Conservation (phyloP, 2,329 filamentous ascomycete genomes). For the Trichophyton schoenleinii region DNA sequence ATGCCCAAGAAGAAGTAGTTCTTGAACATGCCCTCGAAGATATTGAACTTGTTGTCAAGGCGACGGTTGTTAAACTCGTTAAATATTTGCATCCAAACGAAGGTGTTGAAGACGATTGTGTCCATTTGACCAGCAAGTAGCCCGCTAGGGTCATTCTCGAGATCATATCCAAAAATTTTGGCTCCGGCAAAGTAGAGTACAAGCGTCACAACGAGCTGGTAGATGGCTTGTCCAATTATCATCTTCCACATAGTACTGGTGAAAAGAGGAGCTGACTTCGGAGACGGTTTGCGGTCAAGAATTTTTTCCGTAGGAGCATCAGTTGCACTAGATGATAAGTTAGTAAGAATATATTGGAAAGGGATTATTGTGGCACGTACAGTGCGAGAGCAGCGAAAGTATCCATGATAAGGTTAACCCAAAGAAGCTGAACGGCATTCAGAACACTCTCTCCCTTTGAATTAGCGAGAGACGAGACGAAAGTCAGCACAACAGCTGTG, state of each 20-base stretch:
- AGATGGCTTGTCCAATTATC: slow-evolving; percentile 86
- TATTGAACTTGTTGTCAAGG: slow-evolving; percentile 88
- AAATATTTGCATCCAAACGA: slow-evolving; percentile 99
- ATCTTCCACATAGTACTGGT: slow-evolving; percentile 98
- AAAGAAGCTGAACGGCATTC: slow-evolving; percentile 80
- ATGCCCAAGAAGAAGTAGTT: slow-evolving; percentile 88
- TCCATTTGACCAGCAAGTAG: slow-evolving; percentile 42
- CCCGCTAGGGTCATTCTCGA: slow-evolving; percentile 30
- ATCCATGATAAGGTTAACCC: slow-evolving; percentile 97
- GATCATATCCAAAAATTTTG: slow-evolving; percentile 48
- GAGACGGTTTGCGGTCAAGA: slow-evolving; percentile 64
- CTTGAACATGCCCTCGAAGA: slow-evolving; percentile 72
- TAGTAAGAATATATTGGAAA: not conserved
- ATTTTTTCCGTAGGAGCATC: slow-evolving; percentile 77
- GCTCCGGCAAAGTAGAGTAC: slow-evolving; percentile 65
- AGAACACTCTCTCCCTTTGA: slow-evolving; percentile 59
- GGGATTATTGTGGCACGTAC: slow-evolving; percentile 13
- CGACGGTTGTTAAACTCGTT: slow-evolving; percentile 96
- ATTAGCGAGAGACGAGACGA: slow-evolving; percentile 71
- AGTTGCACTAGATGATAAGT: slow-evolving; percentile 43
- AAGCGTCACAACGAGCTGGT: slow-evolving; percentile 69
- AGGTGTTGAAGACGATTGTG: slow-evolving; percentile 91
- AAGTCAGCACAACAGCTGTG: slow-evolving; percentile 75
- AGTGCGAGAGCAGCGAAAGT: slow-evolving; percentile 82
- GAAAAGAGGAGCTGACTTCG: slow-evolving; percentile 63